phyloP scores from a whole-genome alignment of 2,329 filamentous ascomycete species.

The Ascochyta rabiei region DNA sequence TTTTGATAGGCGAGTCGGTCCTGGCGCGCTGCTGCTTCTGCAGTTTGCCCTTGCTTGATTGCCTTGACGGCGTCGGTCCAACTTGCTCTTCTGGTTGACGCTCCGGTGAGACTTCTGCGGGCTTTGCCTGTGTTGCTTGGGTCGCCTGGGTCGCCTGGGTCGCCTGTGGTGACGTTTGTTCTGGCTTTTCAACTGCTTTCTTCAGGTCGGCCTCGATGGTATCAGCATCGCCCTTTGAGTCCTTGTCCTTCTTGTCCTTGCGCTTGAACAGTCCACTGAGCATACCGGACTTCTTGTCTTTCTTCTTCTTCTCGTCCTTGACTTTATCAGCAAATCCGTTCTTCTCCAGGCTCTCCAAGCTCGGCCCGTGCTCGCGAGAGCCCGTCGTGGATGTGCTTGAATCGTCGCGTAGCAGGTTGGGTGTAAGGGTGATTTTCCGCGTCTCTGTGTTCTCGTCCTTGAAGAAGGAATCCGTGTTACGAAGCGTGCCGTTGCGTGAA shows the following conservation, averaged over 20 bases:
- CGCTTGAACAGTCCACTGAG: conserved; percentile 72
- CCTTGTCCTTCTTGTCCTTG: conserved; percentile 65
- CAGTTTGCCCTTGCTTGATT: conserved; percentile 48
- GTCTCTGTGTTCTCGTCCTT: conserved; percentile 95
- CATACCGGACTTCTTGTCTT: conserved; percentile 72
- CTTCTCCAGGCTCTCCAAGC: conserved; percentile 79
- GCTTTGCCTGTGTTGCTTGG: conserved; percentile 40
- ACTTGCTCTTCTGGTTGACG: conserved; percentile 39
- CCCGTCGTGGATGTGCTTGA: conserved; percentile 50
- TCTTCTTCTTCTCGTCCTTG: conserved; percentile 77
- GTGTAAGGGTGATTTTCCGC: conserved; percentile 95
- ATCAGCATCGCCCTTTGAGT: conserved; percentile 38
- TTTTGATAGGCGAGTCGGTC: conserved; percentile 43
- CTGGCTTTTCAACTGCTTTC: conserved; percentile 48
- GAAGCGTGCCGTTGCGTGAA: conserved; percentile 82
- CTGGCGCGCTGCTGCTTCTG: conserved; percentile 43
- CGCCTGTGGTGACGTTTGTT: conserved; percentile 40
- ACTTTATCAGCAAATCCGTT: conserved; percentile 65
- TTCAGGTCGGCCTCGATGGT: conserved; percentile 53
- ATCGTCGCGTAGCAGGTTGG: conserved; percentile 88
- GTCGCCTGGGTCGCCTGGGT: conserved; percentile 36
- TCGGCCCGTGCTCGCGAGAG: conserved; percentile 61
- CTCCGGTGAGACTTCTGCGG: conserved; percentile 37
- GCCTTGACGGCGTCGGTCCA: conserved; percentile 33
- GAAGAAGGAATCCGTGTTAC: conserved; percentile 96